Percentiles rank a stretch among this genome's conserved stretches.
Conservation (phyloP, 176 grass and related monocot genomes). For the Eleusine coracana region DNA sequence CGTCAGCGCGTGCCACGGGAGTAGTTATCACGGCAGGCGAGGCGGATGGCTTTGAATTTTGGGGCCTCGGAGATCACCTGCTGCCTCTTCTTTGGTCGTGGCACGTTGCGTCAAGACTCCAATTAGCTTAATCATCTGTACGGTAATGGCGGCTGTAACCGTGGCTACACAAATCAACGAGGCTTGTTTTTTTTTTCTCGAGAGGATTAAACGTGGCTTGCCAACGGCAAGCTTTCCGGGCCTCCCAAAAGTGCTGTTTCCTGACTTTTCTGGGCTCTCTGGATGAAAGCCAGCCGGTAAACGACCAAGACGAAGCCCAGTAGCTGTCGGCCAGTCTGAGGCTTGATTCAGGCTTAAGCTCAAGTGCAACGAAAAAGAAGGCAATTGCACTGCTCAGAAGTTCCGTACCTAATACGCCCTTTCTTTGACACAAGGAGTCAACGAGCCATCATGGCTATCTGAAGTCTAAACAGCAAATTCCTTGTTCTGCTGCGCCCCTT, state of each 20-base stretch:
- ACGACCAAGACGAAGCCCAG: neutral
- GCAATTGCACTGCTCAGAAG: neutral
- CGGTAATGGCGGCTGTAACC: neutral
- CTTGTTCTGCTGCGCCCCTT: neutral
- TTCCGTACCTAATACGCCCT: neutral
- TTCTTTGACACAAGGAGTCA: neutral
- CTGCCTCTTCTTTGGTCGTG: neutral
- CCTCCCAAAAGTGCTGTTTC: neutral
- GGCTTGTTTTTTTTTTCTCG: neutral
- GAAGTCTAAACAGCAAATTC: neutral
- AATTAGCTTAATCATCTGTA: neutral
- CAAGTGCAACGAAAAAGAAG: neutral
- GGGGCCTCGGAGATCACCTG: neutral
- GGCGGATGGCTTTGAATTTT: conserved; percentile 1
- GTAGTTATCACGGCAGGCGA: neutral
- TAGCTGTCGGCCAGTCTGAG: neutral
- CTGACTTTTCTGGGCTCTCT: neutral
- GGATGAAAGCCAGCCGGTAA: neutral
- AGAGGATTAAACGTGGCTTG: neutral
- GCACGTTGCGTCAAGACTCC: neutral
- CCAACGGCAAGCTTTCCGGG: neutral
- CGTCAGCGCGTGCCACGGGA: neutral
- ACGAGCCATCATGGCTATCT: neutral
- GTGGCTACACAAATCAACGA: neutral
- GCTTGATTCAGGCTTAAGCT: too few species aligned